Conservation (phyloP, 805 yeast species). For the Myxozyma melibiosi region DNA sequence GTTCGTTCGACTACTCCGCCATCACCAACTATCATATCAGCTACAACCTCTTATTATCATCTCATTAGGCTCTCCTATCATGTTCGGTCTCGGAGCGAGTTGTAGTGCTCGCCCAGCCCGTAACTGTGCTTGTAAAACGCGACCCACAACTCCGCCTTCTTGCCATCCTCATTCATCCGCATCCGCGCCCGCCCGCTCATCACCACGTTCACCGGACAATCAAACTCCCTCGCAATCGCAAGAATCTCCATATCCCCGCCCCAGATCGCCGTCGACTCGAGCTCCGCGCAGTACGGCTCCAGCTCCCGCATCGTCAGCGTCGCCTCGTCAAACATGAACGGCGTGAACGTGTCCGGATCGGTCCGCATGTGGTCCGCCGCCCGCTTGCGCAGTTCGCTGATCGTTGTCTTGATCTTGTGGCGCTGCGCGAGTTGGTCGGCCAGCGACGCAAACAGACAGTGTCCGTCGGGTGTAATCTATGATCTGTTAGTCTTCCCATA, state of each 20-base stretch:
- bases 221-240: constrained; percentile 72
- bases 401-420: constrained; percentile 45
- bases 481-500: not conserved
- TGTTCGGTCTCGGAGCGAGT: constrained; percentile 55
- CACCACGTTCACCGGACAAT: constrained; percentile 73
- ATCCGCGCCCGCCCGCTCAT: constrained; percentile 76
- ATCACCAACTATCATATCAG: no score
- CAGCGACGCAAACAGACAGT: constrained; percentile 86
- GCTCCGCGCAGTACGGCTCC: constrained; percentile 65
- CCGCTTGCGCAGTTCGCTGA: constrained; percentile 59
- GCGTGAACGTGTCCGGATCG: constrained; percentile 71
- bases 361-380: constrained; percentile 69
- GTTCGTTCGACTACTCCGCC: not conserved
- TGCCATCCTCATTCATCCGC: constrained; percentile 62
- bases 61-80: no score
- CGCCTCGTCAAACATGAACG: constrained; percentile 79
- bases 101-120: constrained; percentile 95
- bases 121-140: constrained; percentile 84
- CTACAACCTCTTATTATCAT: no score
- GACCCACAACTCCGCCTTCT: constrained; percentile 53
- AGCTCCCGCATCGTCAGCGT: constrained; percentile 66
- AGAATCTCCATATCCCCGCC: constrained; percentile 92
- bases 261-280: constrained; percentile 86
- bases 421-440: constrained; percentile 71
- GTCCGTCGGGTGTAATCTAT: constrained; percentile 74